phyloP scores from a whole-genome alignment of 495 filamentous ascomycete species.

The Penicillium paradoxum region DNA sequence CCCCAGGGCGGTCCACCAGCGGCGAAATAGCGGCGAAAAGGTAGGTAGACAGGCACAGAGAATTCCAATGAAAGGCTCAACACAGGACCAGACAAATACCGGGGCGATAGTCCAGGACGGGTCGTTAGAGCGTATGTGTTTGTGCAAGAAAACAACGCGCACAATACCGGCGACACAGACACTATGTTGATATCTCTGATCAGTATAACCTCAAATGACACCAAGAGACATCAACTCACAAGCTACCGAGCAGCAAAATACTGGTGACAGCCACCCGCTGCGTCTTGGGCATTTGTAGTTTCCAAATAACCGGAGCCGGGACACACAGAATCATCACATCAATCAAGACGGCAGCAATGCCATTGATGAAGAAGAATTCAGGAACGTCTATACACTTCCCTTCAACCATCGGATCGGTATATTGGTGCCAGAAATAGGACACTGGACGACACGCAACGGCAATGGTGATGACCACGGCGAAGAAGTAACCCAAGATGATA shows the following conservation, averaged over 20 bases:
- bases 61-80: conserved; percentile 42
- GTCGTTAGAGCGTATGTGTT: conserved; percentile 10
- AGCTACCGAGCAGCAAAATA: conserved; percentile 37
- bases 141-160: conserved; percentile 13
- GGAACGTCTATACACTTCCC: conserved; percentile 6
- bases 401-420: background rate
- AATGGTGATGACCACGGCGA: conserved; percentile 7
- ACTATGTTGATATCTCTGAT: background rate
- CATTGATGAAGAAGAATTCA: conserved; percentile 12
- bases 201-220: background rate
- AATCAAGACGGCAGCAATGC: conserved; percentile 21
- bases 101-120: conserved; percentile 27
- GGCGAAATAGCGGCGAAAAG: conserved; percentile 18
- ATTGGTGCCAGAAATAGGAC: conserved; percentile 11
- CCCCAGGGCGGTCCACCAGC: conserved; percentile 6
- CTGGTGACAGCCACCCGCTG: conserved; percentile 33
- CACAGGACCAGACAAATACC: conserved; percentile 40
- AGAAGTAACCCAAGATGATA: conserved; percentile 6
- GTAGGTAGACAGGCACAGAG: conserved; percentile 40
- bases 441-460: conserved; percentile 7
- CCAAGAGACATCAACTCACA: conserved; percentile 20
- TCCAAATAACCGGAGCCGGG: conserved; percentile 34
- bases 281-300: conserved; percentile 28
- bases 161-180: conserved; percentile 23
- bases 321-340: conserved; percentile 41